phyloP scores from a whole-genome alignment of 164 flowering plant genomes.

The Vitis amurensis region DNA sequence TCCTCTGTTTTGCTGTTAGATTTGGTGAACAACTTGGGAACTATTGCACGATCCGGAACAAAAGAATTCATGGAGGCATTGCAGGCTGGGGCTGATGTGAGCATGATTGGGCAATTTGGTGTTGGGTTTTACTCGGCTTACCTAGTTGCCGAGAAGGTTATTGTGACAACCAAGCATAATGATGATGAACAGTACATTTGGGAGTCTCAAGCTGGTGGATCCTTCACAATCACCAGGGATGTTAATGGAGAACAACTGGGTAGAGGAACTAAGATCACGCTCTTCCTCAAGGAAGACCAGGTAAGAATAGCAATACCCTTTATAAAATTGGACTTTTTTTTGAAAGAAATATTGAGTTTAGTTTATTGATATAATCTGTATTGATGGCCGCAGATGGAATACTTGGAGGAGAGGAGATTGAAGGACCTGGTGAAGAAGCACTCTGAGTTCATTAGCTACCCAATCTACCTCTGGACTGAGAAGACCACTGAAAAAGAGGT shows the following conservation, averaged over 20 bases:
- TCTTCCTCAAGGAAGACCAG: neutral
- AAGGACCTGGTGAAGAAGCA: slow-evolving; percentile 13
- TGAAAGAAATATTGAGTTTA: no score
- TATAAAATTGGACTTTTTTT: no score
- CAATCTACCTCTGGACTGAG: slow-evolving; percentile 37
- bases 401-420: slow-evolving; percentile 14
- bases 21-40: slow-evolving; percentile 34
- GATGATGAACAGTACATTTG: slow-evolving; percentile 26
- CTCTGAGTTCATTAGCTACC: slow-evolving; percentile 25
- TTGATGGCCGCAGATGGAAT: slow-evolving; percentile 6
- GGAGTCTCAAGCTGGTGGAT: slow-evolving; percentile 18
- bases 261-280: neutral
- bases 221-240: no score
- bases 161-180: slow-evolving; percentile 25
- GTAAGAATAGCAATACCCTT: neutral
- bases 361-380: no score
- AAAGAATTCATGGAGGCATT: slow-evolving; percentile 40
- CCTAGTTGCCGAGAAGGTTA: slow-evolving; percentile 25
- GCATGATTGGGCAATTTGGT: slow-evolving; percentile 40
- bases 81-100: slow-evolving; percentile 39
- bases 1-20: slow-evolving; percentile 8
- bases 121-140: slow-evolving; percentile 33
- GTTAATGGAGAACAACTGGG: neutral
- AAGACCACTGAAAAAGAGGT: slow-evolving; percentile 40
- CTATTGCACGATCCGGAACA: slow-evolving; percentile 33